Percentiles rank a stretch among this genome's conserved stretches.
These are phyloP conservation scores for Xylaria sp. DNA, from an alignment of 2,329 filamentous ascomycete genomes.

Conservation along the genomic window DNA sequence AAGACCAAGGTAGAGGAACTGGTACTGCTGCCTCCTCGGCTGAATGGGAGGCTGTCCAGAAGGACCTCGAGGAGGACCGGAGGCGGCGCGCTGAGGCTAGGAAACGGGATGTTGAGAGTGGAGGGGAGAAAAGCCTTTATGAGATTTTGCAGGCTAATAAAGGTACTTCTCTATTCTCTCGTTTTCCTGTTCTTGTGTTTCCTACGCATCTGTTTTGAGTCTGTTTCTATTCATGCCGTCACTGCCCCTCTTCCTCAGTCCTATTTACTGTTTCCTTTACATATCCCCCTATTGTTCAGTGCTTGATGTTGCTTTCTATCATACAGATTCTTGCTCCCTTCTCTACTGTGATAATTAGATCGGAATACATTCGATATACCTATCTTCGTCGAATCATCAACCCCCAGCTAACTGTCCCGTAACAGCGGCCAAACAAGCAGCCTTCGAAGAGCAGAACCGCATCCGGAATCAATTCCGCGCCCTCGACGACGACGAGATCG, in stretches of 20 bases:
- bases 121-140: constrained; percentile 72
- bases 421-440: constrained; percentile 79
- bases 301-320: background rate
- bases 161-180: constrained; percentile 46
- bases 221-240: background rate
- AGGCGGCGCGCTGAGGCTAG: constrained; percentile 64
- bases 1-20: background rate
- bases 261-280: too few species aligned
- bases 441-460: constrained; percentile 78
- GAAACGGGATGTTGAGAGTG: constrained; percentile 52
- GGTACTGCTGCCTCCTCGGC: constrained; percentile 37
- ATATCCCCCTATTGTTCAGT: background rate
- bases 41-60: constrained; percentile 74
- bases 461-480: constrained; percentile 82
- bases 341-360: too few species aligned
- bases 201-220: background rate
- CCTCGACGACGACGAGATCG: constrained; percentile 82
- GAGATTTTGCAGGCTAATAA: constrained; percentile 86
- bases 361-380: too few species aligned
- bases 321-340: too few species aligned
- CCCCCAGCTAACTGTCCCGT: background rate
- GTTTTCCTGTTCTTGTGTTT: constrained; percentile 1
- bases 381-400: background rate
- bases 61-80: constrained; percentile 71
- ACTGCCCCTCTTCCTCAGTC: constrained; percentile 18